phyloP scores from a whole-genome alignment of 2,329 filamentous ascomycete species.

The Emmonsia crescens region DNA sequence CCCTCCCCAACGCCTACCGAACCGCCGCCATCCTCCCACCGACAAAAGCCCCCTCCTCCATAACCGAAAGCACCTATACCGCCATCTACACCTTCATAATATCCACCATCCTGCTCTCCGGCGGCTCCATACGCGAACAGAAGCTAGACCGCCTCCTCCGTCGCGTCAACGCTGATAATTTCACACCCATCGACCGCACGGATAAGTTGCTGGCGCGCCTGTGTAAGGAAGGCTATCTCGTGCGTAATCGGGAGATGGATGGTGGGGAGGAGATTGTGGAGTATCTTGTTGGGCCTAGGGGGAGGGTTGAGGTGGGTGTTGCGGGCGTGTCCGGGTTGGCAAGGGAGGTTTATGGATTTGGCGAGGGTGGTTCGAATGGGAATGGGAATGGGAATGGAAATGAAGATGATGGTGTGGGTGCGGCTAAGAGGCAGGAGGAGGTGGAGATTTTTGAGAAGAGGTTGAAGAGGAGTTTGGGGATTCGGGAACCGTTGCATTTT shows the following conservation, averaged over 20 bases:
- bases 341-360: constrained; percentile 42
- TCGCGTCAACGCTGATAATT: constrained; percentile 63
- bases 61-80: constrained; percentile 66
- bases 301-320: constrained; percentile 73
- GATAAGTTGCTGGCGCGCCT: constrained; percentile 64
- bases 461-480: constrained; percentile 51
- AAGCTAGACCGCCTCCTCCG: constrained; percentile 67
- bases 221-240: constrained; percentile 71
- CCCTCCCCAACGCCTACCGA: constrained; percentile 58
- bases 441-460: constrained; percentile 52
- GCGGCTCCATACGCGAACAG: constrained; percentile 64
- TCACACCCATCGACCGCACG: constrained; percentile 64
- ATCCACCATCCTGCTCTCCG: constrained; percentile 60
- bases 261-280: constrained; percentile 67
- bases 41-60: constrained; percentile 51
- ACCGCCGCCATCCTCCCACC: constrained; percentile 57
- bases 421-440: constrained; percentile 31
- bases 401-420: constrained; percentile 12
- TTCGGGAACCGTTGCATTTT: constrained; percentile 22
- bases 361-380: constrained; percentile 14
- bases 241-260: constrained; percentile 57
- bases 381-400: constrained; percentile 12
- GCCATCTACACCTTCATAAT: constrained; percentile 74
- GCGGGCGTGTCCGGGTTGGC: constrained; percentile 63
- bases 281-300: constrained; percentile 75